Evolutionary conservation across 768 basidiomycete species (phyloP).

Genomic region (Fomitopsis pulvina): DNA sequence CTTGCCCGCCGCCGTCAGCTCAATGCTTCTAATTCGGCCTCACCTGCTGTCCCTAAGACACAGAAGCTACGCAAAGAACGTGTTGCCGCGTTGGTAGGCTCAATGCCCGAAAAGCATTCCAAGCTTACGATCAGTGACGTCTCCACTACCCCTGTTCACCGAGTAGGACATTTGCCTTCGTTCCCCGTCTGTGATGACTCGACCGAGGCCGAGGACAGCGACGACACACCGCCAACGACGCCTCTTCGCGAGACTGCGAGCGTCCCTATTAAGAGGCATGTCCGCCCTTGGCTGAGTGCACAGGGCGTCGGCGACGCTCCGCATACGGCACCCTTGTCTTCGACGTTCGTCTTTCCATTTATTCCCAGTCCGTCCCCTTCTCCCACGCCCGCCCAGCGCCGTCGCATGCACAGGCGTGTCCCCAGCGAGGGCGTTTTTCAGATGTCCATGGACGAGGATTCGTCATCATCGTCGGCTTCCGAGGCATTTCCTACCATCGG

Average conservation of each 20-base stretch:
- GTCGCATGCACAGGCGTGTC: slow-evolving; percentile 43
- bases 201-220: slow-evolving; percentile 39
- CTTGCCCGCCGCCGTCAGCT: slow-evolving; percentile 52
- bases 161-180: slow-evolving; percentile 21
- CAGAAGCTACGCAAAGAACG: background rate
- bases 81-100: slow-evolving; percentile 1
- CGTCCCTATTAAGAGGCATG: slow-evolving; percentile 10
- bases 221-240: slow-evolving; percentile 42
- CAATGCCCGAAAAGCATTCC: background rate
- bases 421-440: slow-evolving; percentile 73
- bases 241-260: slow-evolving; percentile 39
- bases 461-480: slow-evolving; percentile 33
- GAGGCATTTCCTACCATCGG: slow-evolving; percentile 27
- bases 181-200: slow-evolving; percentile 76
- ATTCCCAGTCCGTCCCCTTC: slow-evolving; percentile 23
- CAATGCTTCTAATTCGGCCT: slow-evolving; percentile 20
- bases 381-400: slow-evolving; percentile 33
- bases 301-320: slow-evolving; percentile 28
- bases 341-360: slow-evolving; percentile 36
- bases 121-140: background rate
- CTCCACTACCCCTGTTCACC: slow-evolving; percentile 27
- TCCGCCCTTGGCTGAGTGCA: slow-evolving; percentile 27
- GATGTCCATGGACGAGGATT: slow-evolving; percentile 71
- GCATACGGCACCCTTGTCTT: slow-evolving; percentile 45
- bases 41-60: slow-evolving; percentile 37